phyloP scores from a whole-genome alignment of 2,329 filamentous ascomycete species.

The Beauveria pseudobassiana region DNA sequence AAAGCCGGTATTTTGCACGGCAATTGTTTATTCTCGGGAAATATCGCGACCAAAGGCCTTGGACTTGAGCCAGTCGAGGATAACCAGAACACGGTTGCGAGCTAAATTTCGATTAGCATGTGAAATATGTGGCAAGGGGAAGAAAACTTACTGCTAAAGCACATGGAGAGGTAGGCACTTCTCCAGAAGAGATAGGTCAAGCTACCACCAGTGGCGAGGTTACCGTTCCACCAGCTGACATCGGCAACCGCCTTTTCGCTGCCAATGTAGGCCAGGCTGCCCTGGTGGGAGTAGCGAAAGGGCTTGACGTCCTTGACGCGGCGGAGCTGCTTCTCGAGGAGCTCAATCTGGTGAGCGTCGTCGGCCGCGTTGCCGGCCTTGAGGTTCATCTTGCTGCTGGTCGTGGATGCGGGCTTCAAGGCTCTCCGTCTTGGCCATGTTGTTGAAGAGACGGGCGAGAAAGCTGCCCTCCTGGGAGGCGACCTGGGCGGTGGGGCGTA shows the following conservation, averaged over 20 bases:
- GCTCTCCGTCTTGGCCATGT: slow-evolving; percentile 89
- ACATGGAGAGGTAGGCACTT: slow-evolving; percentile 98
- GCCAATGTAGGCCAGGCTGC: slow-evolving; percentile 93
- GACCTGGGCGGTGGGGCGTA: slow-evolving; percentile 96
- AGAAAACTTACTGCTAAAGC: slow-evolving; percentile 85
- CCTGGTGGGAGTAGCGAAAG: slow-evolving; percentile 98
- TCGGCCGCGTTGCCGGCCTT: slow-evolving; percentile 60
- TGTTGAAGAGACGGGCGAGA: slow-evolving; percentile 94
- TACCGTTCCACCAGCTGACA: slow-evolving; percentile 94
- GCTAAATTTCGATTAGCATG: slow-evolving; percentile 41
- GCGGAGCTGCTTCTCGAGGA: slow-evolving; percentile 76
- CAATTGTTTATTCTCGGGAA: slow-evolving; percentile 58
- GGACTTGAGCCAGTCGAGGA: slow-evolving; percentile 94
- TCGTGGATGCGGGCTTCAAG: slow-evolving; percentile 69
- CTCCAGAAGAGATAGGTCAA: slow-evolving; percentile 98
- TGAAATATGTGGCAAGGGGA: slow-evolving; percentile 9
- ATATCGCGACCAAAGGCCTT: slow-evolving; percentile 96
- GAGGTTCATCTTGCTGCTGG: slow-evolving; percentile 51
- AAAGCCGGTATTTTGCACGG: not conserved
- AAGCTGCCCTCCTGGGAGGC: slow-evolving; percentile 93
- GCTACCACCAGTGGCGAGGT: slow-evolving; percentile 86
- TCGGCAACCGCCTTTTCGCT: slow-evolving; percentile 97
- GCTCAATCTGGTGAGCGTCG: slow-evolving; percentile 67
- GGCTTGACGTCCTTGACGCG: slow-evolving; percentile 92
- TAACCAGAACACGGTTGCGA: slow-evolving; percentile 87